Conservation (phyloP, 176 grass and related monocot species). For the bread wheat (Triticum aestivum) region DNA sequence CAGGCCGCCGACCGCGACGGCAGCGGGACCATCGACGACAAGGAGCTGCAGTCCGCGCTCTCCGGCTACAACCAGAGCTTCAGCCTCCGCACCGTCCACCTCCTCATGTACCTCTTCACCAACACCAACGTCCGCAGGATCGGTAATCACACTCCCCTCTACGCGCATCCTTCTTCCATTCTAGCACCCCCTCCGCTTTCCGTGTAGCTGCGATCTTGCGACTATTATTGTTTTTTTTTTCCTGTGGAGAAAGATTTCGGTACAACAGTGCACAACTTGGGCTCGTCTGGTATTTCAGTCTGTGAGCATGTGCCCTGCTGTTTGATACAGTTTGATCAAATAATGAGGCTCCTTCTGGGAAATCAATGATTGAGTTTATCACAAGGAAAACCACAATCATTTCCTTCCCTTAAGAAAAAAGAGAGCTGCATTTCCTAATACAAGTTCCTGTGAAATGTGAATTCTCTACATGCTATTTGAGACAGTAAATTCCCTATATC, state of each 20-base stretch:
- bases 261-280: neutral
- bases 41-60: constrained; percentile 90
- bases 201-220: neutral
- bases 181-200: neutral
- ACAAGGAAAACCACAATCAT: neutral
- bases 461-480: neutral
- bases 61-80: constrained; percentile 87
- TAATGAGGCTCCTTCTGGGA: neutral
- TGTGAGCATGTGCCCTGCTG: neutral
- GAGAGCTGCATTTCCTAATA: neutral
- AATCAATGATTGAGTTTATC: neutral
- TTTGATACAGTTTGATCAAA: neutral
- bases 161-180: neutral
- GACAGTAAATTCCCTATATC: neutral
- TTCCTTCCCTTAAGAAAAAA: neutral
- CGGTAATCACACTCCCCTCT: constrained; percentile 18
- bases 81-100: constrained; percentile 81
- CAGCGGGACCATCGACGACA: constrained; percentile 91
- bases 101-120: constrained; percentile 98
- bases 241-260: neutral
- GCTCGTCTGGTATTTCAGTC: neutral
- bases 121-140: constrained; percentile 80
- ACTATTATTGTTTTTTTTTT: neutral
- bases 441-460: neutral
- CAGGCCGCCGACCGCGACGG: constrained; percentile 86